These are phyloP conservation scores for Boletellus emodensis DNA, from an alignment of 768 basidiomycete genomes.

Conservation along the genomic window DNA sequence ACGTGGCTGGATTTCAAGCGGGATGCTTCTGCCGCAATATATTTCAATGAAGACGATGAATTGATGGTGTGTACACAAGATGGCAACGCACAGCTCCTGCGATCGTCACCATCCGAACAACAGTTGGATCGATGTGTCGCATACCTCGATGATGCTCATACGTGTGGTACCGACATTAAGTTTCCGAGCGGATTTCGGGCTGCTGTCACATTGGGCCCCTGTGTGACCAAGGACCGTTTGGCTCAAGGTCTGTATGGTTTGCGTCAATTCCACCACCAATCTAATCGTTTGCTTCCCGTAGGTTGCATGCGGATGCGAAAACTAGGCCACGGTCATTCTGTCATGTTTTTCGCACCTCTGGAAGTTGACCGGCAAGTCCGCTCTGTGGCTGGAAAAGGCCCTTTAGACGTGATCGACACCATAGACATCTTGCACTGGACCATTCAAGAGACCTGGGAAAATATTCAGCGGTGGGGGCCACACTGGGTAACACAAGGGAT, in stretches of 20 bases:
- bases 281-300: not conserved
- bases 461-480: not conserved
- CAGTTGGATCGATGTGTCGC: constrained; percentile 39
- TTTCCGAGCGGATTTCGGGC: constrained; percentile 35
- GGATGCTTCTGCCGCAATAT: constrained; percentile 39
- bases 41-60: constrained; percentile 27
- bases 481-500: not conserved
- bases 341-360: not conserved
- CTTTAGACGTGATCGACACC: not conserved
- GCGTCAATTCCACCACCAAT: not conserved
- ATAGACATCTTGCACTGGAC: not conserved
- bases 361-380: not conserved
- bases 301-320: not conserved
- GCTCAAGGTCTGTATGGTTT: constrained; percentile 35
- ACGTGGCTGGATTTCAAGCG: constrained; percentile 14
- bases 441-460: not conserved
- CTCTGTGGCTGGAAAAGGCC: not conserved
- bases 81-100: not conserved
- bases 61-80: not conserved
- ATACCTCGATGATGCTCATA: constrained; percentile 53
- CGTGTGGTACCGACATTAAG: constrained; percentile 47
- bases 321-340: not conserved
- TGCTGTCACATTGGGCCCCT: constrained; percentile 37
- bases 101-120: constrained; percentile 14
- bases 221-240: constrained; percentile 49